Evolutionary conservation across 352 stramenopile genomes (phyloP), one percentile per base, ranked within the genome.

Genomic region (Pythium rishiriense): DNA sequence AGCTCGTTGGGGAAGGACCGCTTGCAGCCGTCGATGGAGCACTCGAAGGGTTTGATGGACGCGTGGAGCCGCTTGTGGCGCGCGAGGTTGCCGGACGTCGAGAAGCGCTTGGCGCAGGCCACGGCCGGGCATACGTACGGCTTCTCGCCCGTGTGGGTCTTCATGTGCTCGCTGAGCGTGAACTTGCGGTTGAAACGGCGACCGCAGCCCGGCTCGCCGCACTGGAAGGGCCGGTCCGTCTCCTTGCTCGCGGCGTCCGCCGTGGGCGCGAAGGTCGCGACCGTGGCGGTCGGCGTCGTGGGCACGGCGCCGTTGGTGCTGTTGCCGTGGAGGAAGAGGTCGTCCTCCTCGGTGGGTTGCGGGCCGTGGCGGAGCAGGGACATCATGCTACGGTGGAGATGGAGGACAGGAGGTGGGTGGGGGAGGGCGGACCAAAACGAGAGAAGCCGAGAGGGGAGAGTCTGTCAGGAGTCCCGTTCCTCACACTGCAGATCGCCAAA

Each of bases 91-190:
- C 83, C 79, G 0, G 81, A 88, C 19, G 81, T 90, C 54, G 72
- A 90, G 35, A 92, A 93, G 6, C 76, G 75, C 74, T 89, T 89
- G 59, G 69, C 68, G 59, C 85, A 93, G 28, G 61, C 69, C 15
- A 52, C 48, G n/a, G 74, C 72, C 11, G 53, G 56, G 54, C 78
- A 89, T 26, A 73, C 48, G 56, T 90, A 79, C 4, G 84, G 82
- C 60, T 90, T 83, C 68, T 90, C 82, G 21, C 84, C 84, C 53
- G 82, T 91, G 73, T 93, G 84, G 41, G 83, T 93, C 79, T 93
- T 93, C 61, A 88, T 76, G 63, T 93, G 84, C 54, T 90, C 81
- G 48, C 81, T 84, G 53, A 90, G 68, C 41, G 84, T 90, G 67
- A 87, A 90, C 52, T 85, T 86, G 66, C 81, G 81, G 66, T 88